phyloP scores from a whole-genome alignment of 2,329 filamentous ascomycete genomes.

The Pseudonectria foliicola region DNA sequence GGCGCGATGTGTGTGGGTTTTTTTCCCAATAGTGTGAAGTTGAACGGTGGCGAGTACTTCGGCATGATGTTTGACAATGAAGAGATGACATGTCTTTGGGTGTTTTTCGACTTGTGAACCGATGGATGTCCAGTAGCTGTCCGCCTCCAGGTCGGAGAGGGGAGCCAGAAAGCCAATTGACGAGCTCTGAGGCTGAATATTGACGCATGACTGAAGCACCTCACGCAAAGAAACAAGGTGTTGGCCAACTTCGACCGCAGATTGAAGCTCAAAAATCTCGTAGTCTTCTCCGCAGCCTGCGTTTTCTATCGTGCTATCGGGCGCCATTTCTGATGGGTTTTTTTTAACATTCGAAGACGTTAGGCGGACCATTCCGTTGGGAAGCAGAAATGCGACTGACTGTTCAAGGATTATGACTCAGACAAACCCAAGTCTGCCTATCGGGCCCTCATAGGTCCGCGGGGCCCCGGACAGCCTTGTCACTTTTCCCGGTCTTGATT shows the following conservation, averaged over 20 bases:
- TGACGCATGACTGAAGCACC: slow-evolving; percentile 20
- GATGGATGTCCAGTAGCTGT: slow-evolving; percentile 15
- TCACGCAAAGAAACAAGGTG: slow-evolving; percentile 13
- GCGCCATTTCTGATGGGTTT: too few species aligned
- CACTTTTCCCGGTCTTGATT: too few species aligned
- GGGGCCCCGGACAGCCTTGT: too few species aligned
- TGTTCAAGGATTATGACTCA: too few species aligned
- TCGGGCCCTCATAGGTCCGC: too few species aligned
- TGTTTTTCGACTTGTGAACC: neutral
- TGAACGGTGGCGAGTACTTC: slow-evolving; percentile 18
- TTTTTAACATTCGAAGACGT: too few species aligned
- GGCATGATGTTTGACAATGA: slow-evolving; percentile 6
- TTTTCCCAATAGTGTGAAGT: slow-evolving; percentile 14
- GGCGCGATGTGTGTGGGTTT: slow-evolving; percentile 19
- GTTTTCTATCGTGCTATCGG: too few species aligned
- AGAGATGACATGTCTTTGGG: slow-evolving; percentile 4
- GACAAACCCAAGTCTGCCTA: too few species aligned
- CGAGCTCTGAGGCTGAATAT: slow-evolving; percentile 18
- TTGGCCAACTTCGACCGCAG: slow-evolving; percentile 3
- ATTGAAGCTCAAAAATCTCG: neutral
- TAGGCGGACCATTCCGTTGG: too few species aligned
- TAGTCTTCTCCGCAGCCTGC: too few species aligned
- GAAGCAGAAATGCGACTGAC: too few species aligned
- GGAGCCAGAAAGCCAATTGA: slow-evolving; percentile 24
- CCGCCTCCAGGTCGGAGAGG: slow-evolving; percentile 14